Evolutionary conservation across 176 grass and related monocot species (phyloP).

Genomic region (Aegilops longissima): DNA sequence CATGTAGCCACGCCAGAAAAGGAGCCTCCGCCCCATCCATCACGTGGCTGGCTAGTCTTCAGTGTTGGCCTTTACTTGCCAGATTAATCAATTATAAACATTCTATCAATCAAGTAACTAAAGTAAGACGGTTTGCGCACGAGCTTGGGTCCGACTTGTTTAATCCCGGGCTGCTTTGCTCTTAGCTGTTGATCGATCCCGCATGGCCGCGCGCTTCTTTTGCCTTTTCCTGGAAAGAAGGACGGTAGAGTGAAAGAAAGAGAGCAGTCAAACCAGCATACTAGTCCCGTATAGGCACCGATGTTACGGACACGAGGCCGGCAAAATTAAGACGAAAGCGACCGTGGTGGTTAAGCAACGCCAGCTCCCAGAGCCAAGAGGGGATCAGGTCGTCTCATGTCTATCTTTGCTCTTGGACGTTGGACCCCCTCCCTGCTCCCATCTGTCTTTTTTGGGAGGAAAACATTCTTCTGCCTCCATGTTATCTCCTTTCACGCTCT

Average conservation of each 20-base stretch:
- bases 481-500: constrained; percentile 18
- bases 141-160: constrained; percentile 39
- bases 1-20: constrained; percentile 36
- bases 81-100: neutral
- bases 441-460: neutral
- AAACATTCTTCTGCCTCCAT: constrained; percentile 29
- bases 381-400: constrained; percentile 1
- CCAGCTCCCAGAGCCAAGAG: constrained; percentile 27
- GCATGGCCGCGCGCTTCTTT: neutral
- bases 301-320: neutral
- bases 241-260: neutral
- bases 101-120: neutral
- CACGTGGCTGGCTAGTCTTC: neutral
- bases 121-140: constrained; percentile 11
- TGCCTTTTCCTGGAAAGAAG: neutral
- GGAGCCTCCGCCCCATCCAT: constrained; percentile 7
- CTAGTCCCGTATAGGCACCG: neutral
- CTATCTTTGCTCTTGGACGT: constrained; percentile 1
- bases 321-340: constrained; percentile 33
- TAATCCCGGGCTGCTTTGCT: constrained; percentile 10
- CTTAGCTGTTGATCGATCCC: too few species aligned
- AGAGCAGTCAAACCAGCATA: neutral
- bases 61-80: neutral
- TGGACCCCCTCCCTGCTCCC: neutral
- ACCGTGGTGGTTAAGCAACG: neutral